Evolutionary conservation across 768 basidiomycete genomes (phyloP).

Genomic region (Psilocybe cyanescens): DNA sequence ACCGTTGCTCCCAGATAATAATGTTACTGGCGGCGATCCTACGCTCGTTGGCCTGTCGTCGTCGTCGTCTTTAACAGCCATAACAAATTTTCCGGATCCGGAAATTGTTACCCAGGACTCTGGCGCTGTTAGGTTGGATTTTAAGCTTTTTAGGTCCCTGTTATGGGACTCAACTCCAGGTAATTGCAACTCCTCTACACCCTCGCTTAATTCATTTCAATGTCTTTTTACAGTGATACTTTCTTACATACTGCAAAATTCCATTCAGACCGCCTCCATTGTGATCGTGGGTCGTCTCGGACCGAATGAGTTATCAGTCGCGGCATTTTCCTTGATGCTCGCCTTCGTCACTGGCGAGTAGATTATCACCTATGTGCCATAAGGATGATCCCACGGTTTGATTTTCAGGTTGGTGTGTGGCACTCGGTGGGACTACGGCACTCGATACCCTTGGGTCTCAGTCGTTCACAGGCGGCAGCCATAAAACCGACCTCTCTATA

Average conservation of each 20-base stretch:
- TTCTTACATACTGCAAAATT: constrained; percentile 76
- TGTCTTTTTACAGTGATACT: constrained; percentile 51
- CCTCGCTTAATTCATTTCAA: background rate
- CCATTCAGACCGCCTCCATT: constrained; percentile 68
- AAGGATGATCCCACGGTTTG: constrained; percentile 53
- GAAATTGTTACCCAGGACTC: constrained; percentile 27
- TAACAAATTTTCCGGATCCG: constrained; percentile 30
- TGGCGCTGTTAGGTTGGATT: constrained; percentile 25
- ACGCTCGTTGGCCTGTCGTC: constrained; percentile 9
- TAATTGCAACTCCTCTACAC: constrained; percentile 19
- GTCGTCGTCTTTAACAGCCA: constrained; percentile 22
- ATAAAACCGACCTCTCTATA: constrained; percentile 66
- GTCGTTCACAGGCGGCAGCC: constrained; percentile 68
- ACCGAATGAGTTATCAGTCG: constrained; percentile 68
- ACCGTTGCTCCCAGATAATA: constrained; percentile 17
- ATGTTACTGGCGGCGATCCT: constrained; percentile 1
- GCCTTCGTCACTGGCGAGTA: constrained; percentile 80
- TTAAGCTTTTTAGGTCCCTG: constrained; percentile 49
- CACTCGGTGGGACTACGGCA: constrained; percentile 78
- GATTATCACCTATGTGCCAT: constrained; percentile 26
- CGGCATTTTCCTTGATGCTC: constrained; percentile 78
- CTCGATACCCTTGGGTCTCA: constrained; percentile 81
- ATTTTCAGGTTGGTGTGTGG: constrained; percentile 71
- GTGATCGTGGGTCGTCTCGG: constrained; percentile 70
- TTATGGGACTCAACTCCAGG: constrained; percentile 63